These are phyloP conservation scores for Avena sativa DNA, from an alignment of 176 grass and related monocot genomes.

Conservation along the genomic window DNA sequence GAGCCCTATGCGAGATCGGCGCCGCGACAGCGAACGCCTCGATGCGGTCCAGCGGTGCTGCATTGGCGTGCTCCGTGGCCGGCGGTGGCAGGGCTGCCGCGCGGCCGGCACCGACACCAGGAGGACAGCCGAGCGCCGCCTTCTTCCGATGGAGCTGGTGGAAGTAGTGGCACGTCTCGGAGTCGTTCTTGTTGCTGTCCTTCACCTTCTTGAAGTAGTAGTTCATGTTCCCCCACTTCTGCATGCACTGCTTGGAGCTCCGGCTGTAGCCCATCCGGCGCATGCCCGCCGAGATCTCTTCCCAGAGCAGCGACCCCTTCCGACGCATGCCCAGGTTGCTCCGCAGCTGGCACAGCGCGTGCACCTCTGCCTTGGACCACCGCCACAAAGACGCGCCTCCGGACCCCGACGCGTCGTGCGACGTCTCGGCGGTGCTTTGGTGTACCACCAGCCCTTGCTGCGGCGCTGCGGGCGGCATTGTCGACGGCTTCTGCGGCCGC, in stretches of 20 bases:
- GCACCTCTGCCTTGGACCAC: slow-evolving; percentile 86
- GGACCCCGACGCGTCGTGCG: background rate
- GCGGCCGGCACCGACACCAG: no score
- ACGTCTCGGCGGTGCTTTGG: background rate
- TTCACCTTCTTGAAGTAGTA: slow-evolving; percentile 97
- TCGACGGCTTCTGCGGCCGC: slow-evolving; percentile 28
- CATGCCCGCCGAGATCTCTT: slow-evolving; percentile 86
- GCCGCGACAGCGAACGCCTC: slow-evolving; percentile 24
- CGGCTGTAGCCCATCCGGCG: slow-evolving; percentile 74
- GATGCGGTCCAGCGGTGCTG: slow-evolving; percentile 20
- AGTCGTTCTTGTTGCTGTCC: slow-evolving; percentile 86
- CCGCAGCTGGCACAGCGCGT: slow-evolving; percentile 76
- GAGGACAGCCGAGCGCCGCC: background rate
- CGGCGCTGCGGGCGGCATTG: background rate
- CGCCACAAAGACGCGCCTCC: slow-evolving; percentile 54
- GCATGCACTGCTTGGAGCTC: slow-evolving; percentile 80
- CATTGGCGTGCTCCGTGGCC: background rate
- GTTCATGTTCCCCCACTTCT: slow-evolving; percentile 93
- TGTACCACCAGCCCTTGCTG: background rate
- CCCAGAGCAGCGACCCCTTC: slow-evolving; percentile 86
- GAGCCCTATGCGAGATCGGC: slow-evolving; percentile 45
- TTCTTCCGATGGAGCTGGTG: slow-evolving; percentile 88
- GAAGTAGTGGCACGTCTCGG: slow-evolving; percentile 66
- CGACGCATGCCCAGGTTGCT: slow-evolving; percentile 61
- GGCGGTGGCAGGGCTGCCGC: no score